phyloP scores from a whole-genome alignment of 2,329 filamentous ascomycete species.

The Leptographium procerum region DNA sequence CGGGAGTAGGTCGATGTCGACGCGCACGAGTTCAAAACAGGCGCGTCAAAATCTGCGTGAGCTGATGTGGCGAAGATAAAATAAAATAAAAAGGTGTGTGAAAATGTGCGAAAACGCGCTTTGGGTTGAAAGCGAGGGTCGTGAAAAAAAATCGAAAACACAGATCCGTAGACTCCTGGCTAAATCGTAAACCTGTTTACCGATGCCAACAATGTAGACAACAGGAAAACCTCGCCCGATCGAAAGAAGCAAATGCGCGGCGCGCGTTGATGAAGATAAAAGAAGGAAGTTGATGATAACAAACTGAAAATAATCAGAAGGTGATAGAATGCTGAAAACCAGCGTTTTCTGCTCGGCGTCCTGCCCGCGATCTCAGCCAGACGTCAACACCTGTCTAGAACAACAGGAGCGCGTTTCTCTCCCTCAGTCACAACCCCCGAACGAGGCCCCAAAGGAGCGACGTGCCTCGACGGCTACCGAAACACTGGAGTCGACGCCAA shows the following conservation, averaged over 20 bases:
- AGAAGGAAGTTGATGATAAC: neutral
- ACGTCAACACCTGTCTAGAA: neutral
- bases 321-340: neutral
- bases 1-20: constrained; percentile 11
- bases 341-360: neutral
- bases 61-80: neutral
- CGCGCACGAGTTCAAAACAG: neutral
- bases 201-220: neutral
- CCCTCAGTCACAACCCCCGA: constrained; percentile 13
- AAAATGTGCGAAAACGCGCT: neutral
- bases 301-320: neutral
- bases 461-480: constrained; percentile 16
- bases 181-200: neutral
- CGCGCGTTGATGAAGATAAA: neutral
- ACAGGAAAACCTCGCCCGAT: neutral
- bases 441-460: constrained; percentile 25
- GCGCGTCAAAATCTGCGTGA: neutral
- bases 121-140: neutral
- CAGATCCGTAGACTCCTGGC: neutral
- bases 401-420: neutral
- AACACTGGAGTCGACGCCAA: constrained; percentile 32
- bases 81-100: neutral
- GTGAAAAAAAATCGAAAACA: neutral
- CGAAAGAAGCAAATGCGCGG: neutral
- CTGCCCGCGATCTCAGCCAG: neutral